Base-by-base conservation (phyloP, 495 filamentous ascomycete species). In the Astrocystis sublimbata region DNA sequence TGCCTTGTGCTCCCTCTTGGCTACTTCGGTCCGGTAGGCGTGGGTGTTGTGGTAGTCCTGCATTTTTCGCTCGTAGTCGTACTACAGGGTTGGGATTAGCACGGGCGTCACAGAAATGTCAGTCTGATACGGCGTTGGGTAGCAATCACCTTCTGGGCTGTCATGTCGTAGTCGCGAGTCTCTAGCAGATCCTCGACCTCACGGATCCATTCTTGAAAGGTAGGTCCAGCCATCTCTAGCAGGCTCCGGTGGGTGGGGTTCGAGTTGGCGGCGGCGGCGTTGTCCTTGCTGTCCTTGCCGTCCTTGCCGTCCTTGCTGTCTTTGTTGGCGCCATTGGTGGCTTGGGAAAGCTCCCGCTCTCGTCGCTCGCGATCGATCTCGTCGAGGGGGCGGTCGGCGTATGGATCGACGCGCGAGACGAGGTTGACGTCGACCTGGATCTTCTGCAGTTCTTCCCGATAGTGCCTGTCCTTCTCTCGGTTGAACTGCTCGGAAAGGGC, bases 341-440 rank as follows among this genome's bases (percentile, higher is more conserved):
- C 80, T 60, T 86, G 81, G 41, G 92, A 83, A 69, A 90, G 75
- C n/a, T 82, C 76, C 36, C 85, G 81, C 15, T 82, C 76, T 33
- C 85, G 81, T 61, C 91, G 84, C 23, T 89, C 88, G 28, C 64
- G 71, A 6, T 85, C 83, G 24, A 85, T 83, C 64, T 90, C 88
- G 21, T 92, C 86, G 6, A 97, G 79, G 24, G 90, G 86, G 21
- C 83, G 82, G 50, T 89, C 82, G 13, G 81, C 77, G 64, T 94
- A 96, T 0, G 89, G 89, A 65, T 96, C 86, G 43, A 93, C 89
- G 65, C 87, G 85, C 66, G 89, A 86, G 68, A 98, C 90, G 8
- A 96, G 84, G 53, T 85, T 89, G 71, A 96, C 92, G 70, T 98
- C 96, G 59, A 89, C 87, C 73, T 97, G 93, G 3, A 97, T 82